These are phyloP conservation scores for Ciborinia camelliae DNA, from an alignment of 2,329 filamentous ascomycete species.

Conservation along the genomic window DNA sequence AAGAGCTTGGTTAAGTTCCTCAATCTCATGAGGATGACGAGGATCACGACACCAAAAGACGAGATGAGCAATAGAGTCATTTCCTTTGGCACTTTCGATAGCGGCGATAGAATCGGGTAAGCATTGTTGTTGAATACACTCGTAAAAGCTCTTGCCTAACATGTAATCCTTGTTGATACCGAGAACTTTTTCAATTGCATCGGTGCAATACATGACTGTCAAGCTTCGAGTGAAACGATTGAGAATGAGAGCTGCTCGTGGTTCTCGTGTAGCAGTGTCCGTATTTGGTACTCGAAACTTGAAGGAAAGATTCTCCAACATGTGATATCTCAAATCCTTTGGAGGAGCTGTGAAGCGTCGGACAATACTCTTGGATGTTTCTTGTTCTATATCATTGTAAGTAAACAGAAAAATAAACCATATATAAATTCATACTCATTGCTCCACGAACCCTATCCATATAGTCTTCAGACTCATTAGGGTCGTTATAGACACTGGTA, in stretches of 20 bases:
- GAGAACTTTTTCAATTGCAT: constrained; percentile 70
- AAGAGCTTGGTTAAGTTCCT: constrained; percentile 46
- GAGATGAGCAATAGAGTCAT: constrained; percentile 86
- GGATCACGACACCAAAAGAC: constrained; percentile 83
- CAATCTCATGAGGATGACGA: constrained; percentile 45
- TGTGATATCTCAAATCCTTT: constrained; percentile 81
- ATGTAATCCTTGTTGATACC: constrained; percentile 68
- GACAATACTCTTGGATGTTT: constrained; percentile 3
- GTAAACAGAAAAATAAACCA: not conserved
- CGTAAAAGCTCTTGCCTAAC: constrained; percentile 78
- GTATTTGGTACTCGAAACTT: constrained; percentile 65
- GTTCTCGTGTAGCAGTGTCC: constrained; percentile 64
- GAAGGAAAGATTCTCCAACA: constrained; percentile 79
- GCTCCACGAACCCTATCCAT: constrained; percentile 1
- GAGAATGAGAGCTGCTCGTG: constrained; percentile 77
- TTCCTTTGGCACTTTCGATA: constrained; percentile 80
- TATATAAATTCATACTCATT: not conserved
- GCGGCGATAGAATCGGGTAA: constrained; percentile 73
- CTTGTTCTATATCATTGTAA: not conserved
- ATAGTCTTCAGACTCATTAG: not conserved
- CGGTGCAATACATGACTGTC: constrained; percentile 83
- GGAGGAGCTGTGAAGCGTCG: constrained; percentile 78
- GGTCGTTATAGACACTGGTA: constrained; percentile 70
- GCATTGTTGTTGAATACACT: constrained; percentile 77
- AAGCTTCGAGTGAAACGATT: constrained; percentile 82